Conservation (phyloP, 2,329 filamentous ascomycete genomes). For the Cladosporium sp. region DNA sequence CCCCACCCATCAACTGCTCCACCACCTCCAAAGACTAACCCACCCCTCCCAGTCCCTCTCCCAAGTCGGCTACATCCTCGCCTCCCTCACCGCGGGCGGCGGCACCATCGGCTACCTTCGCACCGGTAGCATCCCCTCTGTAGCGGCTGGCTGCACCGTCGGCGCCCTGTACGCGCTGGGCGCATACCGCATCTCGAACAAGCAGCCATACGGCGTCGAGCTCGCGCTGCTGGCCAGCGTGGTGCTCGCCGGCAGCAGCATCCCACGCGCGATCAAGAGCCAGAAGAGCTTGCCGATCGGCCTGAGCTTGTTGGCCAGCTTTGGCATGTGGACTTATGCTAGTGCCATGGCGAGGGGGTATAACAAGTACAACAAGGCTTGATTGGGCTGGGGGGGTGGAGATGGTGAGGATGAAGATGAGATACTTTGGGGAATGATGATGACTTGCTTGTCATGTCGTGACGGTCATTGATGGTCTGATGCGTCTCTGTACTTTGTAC, state of each 20-base stretch:
- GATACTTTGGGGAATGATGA: neutral
- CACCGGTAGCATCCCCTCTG: constrained; percentile 82
- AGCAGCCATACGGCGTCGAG: constrained; percentile 80
- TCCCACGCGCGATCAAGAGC: constrained; percentile 82
- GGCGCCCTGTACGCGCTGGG: constrained; percentile 78
- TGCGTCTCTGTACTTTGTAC: neutral
- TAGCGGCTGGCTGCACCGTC: constrained; percentile 81
- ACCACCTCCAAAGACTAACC: constrained; percentile 8
- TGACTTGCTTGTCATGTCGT: neutral
- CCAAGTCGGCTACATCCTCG: constrained; percentile 73
- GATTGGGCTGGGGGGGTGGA: neutral
- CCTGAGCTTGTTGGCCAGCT: constrained; percentile 75
- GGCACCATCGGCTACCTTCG: constrained; percentile 84
- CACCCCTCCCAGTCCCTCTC: constrained; percentile 15
- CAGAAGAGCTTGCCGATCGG: constrained; percentile 82
- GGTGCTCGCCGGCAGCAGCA: constrained; percentile 79
- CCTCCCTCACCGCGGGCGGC: constrained; percentile 79
- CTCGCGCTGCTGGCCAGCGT: constrained; percentile 83
- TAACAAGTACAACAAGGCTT: constrained; percentile 19
- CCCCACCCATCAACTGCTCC: neutral
- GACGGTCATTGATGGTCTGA: neutral
- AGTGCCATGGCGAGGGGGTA: constrained; percentile 56
- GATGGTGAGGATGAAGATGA: neutral
- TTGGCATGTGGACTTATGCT: constrained; percentile 79
- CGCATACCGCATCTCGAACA: constrained; percentile 75